Percentiles rank a stretch among this genome's conserved stretches.
Evolutionary conservation across 1,139 yeast species (phyloP).

Genomic region (Diutina catenulata): DNA sequence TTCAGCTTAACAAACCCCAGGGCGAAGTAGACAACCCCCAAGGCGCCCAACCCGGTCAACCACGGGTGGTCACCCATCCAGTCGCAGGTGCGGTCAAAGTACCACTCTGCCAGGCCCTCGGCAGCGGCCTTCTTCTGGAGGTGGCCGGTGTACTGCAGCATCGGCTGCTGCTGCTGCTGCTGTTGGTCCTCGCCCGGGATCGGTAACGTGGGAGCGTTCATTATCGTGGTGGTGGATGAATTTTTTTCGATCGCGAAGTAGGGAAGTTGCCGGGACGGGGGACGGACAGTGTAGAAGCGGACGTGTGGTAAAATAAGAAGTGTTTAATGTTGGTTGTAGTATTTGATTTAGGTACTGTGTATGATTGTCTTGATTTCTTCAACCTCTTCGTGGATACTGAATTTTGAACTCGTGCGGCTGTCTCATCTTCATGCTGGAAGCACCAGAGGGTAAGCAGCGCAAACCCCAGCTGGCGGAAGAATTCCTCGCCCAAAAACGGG

Average conservation of each 20-base stretch:
- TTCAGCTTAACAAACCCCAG: conserved; percentile 62
- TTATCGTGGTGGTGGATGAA: not conserved
- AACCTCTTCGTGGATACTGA: not conserved
- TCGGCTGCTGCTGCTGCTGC: not conserved
- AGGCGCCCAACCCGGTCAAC: conserved; percentile 58
- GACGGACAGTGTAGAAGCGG: not conserved
- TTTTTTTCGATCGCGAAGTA: not conserved
- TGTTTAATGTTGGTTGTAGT: not conserved
- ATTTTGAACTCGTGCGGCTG: not conserved
- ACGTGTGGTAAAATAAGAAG: not conserved
- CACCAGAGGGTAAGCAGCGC: conserved; percentile 15
- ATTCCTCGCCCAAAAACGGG: conserved; percentile 29
- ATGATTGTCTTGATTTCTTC: too few species aligned
- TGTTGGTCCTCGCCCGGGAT: conserved; percentile 3
- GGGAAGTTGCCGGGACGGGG: not conserved
- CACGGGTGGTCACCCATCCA: conserved; percentile 73
- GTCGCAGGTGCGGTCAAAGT: conserved; percentile 52
- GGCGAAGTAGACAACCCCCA: conserved; percentile 50
- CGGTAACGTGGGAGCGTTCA: conserved; percentile 5
- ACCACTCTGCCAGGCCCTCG: conserved; percentile 47
- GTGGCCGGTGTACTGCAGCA: conserved; percentile 26
- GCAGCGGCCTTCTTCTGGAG: conserved; percentile 30
- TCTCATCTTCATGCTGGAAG: not conserved
- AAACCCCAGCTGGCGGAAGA: conserved; percentile 52
- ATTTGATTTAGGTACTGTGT: not conserved